These are phyloP conservation scores for Ophiostoma angusticollis DNA, from an alignment of 2,329 filamentous ascomycete species.

Conservation along the genomic window DNA sequence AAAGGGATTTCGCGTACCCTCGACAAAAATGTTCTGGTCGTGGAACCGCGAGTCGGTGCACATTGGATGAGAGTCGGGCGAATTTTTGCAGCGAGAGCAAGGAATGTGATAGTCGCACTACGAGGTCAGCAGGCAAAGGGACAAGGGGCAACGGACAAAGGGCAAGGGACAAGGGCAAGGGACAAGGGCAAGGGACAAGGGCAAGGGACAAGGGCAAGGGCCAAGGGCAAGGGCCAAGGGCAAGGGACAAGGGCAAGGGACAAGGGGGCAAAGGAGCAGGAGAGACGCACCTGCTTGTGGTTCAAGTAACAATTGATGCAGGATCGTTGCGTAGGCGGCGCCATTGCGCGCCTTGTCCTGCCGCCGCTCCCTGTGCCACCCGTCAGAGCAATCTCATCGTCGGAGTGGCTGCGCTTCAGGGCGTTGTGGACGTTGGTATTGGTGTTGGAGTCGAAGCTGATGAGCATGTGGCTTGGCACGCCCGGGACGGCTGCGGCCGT, in stretches of 20 bases:
- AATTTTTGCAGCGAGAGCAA: not conserved
- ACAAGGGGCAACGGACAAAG: not conserved
- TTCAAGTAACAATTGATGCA: not conserved
- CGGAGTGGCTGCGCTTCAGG: not conserved
- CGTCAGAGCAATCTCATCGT: not conserved
- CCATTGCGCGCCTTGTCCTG: not conserved
- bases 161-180: not conserved
- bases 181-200: not conserved
- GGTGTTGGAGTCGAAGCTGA: too few species aligned
- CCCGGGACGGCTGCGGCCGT: too few species aligned
- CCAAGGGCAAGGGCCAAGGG: not conserved
- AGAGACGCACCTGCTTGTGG: not conserved
- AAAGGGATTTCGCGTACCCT: not conserved
- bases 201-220: too few species aligned
- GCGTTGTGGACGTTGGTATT: not conserved
- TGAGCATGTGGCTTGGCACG: too few species aligned
- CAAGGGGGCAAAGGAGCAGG: not conserved
- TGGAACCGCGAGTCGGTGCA: constrained; percentile 1
- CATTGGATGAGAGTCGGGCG: not conserved
- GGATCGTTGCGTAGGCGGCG: not conserved
- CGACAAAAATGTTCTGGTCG: constrained; percentile 5
- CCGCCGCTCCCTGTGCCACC: not conserved
- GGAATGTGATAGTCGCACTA: not conserved
- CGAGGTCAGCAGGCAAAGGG: not conserved
- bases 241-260: not conserved